These are phyloP conservation scores for Ceratobasidium sp. DNA, from an alignment of 1,284 basidiomycete species.

Conservation along the genomic window DNA sequence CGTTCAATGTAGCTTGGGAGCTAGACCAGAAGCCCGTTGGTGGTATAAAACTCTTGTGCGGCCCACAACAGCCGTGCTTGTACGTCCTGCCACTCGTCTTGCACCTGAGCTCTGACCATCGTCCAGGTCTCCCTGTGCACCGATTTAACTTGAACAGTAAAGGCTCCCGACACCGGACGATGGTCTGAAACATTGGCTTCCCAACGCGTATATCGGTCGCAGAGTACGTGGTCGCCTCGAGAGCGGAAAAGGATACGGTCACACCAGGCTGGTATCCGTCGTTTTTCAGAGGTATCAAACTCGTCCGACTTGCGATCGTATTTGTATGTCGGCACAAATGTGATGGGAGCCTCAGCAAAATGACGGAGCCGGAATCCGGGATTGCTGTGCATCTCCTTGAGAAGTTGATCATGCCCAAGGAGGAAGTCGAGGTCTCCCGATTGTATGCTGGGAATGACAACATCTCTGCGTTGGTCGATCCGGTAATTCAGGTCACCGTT, in stretches of 20 bases:
- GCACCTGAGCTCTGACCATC: constrained; percentile 67
- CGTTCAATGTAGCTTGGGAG: constrained; percentile 7
- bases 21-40: constrained; percentile 24
- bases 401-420: constrained; percentile 86
- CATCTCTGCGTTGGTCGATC: constrained; percentile 89
- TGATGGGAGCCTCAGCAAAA: constrained; percentile 86
- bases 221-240: constrained; percentile 67
- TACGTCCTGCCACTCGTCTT: constrained; percentile 66
- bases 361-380: constrained; percentile 85
- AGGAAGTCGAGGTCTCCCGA: constrained; percentile 75
- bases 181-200: constrained; percentile 89
- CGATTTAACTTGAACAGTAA: constrained; percentile 77
- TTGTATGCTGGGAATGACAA: constrained; percentile 76
- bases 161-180: constrained; percentile 85
- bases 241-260: constrained; percentile 92
- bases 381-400: constrained; percentile 88
- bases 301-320: constrained; percentile 83
- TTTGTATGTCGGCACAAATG: constrained; percentile 94
- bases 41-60: constrained; percentile 68
- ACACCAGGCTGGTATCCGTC: constrained; percentile 94
- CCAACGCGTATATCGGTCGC: constrained; percentile 79
- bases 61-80: constrained; percentile 65
- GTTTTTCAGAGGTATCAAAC: constrained; percentile 92
- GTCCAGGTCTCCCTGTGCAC: constrained; percentile 71
- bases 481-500: constrained; percentile 93